A percentile compares a stretch with the other conserved stretches of the same genome.
Evolutionary conservation across 2,329 filamentous ascomycete species (phyloP).

Genomic region (Chaetomium sp.): DNA sequence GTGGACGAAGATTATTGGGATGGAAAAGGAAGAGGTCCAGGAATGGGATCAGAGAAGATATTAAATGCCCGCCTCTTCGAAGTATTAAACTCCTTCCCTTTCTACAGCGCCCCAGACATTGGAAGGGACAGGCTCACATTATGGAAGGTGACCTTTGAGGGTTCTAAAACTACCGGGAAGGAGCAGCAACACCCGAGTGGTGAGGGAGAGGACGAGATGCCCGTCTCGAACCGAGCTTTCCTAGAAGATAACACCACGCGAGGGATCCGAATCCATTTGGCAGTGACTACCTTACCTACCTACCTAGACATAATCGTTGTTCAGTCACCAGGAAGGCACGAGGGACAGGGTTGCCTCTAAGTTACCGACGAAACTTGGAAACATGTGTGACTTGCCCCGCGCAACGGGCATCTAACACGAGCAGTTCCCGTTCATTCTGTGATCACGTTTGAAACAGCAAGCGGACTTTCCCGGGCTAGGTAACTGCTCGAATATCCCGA

Average conservation of each 20-base stretch:
- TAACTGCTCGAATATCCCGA: no score
- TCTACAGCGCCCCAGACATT: background rate
- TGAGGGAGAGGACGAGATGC: background rate
- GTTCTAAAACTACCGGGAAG: background rate
- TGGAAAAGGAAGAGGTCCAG: slow-evolving; percentile 1
- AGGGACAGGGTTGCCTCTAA: background rate
- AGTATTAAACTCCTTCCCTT: background rate
- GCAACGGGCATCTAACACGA: background rate
- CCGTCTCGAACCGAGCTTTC: background rate
- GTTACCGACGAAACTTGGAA: background rate
- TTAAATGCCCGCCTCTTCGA: background rate
- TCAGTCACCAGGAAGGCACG: background rate
- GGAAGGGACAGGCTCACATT: slow-evolving; percentile 1
- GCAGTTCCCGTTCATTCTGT: background rate
- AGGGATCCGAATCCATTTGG: background rate
- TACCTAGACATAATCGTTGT: no score
- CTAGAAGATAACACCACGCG: background rate
- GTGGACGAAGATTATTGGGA: slow-evolving; percentile 9
- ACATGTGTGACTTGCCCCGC: background rate
- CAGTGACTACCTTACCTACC: no score
- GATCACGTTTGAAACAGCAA: background rate
- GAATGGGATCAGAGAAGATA: background rate
- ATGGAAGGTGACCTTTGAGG: background rate
- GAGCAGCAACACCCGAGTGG: background rate
- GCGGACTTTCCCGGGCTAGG: no score